Base-by-base conservation (phyloP, 768 basidiomycete species). In the Leccinum sublutescens region DNA sequence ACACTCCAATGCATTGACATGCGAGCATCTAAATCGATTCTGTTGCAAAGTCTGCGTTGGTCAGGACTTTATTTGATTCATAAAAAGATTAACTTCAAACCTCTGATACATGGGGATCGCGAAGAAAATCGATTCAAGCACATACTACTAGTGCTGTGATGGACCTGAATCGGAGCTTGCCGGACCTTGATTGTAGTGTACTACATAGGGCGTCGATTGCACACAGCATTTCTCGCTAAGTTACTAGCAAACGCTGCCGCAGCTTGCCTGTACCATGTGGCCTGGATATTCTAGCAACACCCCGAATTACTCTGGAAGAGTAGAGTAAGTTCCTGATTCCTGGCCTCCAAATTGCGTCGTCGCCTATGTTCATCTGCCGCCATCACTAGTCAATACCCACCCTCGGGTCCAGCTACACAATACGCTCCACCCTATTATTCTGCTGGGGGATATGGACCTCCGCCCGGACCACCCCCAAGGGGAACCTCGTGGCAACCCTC, bases 371-470 rank as follows among this genome's bases (percentile, higher is more conserved):
- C 1, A 43, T 43, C n/a, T 43, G 10, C 40, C n/a, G 4, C 40
- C 40, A 40, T 40, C 8, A 27, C 76, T n/a, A 76, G 77, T 57
- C 77, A 77, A 15, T 77, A 77, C 54, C 76, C 77, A 36, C 62
- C 64, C n/a, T 47, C 60, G 45, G 58, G 55, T n/a, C 21, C 52
- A 31, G 54, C 54, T 50, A 36, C 50, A 10, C 58, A 40, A 56
- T 52, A 52, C 38, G 45, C 55, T 17, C 21, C 53, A 40, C 25
- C 48, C 11, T 66, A 60, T 49, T 59, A 68, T 17, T 34, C 58
- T 34, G 19, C 63, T 2, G 59, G 63, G 49, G 0, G 52, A 34
- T 70, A 62, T 53, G 40, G 55, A 23, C 56, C 65, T 36, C 60
- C 60, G 27, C 57, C 61, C n/a, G 65, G 58, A 11, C 64, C 64